These are phyloP conservation scores for Apiospora hydei DNA, from an alignment of 2,329 filamentous ascomycete species.

Conservation along the genomic window DNA sequence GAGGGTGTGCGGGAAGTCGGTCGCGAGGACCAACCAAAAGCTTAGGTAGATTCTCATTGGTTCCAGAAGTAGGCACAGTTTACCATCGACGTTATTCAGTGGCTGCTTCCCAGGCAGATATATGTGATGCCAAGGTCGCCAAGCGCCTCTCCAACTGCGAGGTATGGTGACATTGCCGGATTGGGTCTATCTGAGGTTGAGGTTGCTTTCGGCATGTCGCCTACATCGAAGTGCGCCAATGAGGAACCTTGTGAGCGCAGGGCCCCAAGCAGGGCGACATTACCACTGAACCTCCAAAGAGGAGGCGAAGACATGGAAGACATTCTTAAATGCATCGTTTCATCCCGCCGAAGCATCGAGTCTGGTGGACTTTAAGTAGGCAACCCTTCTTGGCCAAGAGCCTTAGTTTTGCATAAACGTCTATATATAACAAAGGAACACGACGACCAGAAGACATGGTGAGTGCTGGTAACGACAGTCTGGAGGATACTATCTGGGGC, in stretches of 20 bases:
- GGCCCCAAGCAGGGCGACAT: neutral
- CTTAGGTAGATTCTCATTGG: neutral
- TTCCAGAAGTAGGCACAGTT: neutral
- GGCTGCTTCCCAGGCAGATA: too few species aligned
- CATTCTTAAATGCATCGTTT: neutral
- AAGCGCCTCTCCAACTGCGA: neutral
- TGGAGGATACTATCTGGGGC: neutral
- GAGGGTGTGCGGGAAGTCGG: too few species aligned
- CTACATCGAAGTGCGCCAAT: neutral
- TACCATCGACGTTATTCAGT: neutral
- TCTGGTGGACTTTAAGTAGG: too few species aligned
- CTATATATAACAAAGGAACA: neutral
- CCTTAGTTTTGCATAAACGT: neutral
- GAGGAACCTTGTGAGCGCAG: too few species aligned
- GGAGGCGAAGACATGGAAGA: neutral
- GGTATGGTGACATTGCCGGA: neutral
- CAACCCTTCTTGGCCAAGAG: fast-evolving
- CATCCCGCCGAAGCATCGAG: neutral
- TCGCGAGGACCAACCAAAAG: too few species aligned
- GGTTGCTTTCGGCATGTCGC: neutral
- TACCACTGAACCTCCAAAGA: neutral
- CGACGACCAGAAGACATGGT: neutral
- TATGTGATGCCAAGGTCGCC: neutral
- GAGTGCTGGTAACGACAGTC: neutral
- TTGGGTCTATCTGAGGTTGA: neutral